A percentile compares a stretch with the other conserved stretches of the same genome.
These are phyloP conservation scores for Chrysanthemum lavandulifolium DNA, from an alignment of 129 eudicot genomes.

Conservation along the genomic window DNA sequence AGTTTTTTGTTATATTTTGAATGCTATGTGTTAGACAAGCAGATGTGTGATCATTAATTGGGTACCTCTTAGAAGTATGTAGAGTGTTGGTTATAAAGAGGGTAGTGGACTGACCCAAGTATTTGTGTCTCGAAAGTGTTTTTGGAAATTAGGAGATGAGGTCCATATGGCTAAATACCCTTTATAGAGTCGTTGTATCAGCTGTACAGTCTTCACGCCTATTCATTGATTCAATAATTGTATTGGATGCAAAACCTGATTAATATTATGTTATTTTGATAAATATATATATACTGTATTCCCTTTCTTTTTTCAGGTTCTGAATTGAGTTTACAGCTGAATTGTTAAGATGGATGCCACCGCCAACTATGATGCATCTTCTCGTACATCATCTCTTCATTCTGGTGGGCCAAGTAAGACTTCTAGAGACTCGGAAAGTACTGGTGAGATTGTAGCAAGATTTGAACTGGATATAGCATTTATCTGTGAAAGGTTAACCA, in stretches of 20 bases:
- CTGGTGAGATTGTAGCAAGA: constrained; percentile 49
- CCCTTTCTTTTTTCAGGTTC: constrained; percentile 26
- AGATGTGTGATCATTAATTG: too few species aligned
- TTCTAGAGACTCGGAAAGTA: constrained; percentile 48
- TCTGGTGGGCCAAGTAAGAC: constrained; percentile 38
- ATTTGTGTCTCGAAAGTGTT: too few species aligned
- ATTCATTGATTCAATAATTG: not conserved
- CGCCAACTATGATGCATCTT: constrained; percentile 25
- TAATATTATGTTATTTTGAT: not conserved
- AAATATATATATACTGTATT: not conserved
- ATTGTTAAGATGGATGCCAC: constrained; percentile 54
- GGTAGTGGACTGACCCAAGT: too few species aligned
- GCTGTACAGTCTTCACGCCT: not conserved
- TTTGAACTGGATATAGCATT: constrained; percentile 60
- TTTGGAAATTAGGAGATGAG: too few species aligned
- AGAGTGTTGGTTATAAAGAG: accelerated
- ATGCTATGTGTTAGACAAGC: too few species aligned
- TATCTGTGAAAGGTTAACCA: constrained; percentile 60
- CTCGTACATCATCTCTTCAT: constrained; percentile 39
- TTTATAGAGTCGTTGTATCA: too few species aligned
- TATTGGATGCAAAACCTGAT: not conserved
- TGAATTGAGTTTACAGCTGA: constrained; percentile 18
- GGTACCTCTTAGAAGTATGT: too few species aligned
- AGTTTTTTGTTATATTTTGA: too few species aligned
- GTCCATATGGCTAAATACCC: too few species aligned